Conservation (phyloP, 2,329 filamentous ascomycete species). For the Triangularia verruculosa region DNA sequence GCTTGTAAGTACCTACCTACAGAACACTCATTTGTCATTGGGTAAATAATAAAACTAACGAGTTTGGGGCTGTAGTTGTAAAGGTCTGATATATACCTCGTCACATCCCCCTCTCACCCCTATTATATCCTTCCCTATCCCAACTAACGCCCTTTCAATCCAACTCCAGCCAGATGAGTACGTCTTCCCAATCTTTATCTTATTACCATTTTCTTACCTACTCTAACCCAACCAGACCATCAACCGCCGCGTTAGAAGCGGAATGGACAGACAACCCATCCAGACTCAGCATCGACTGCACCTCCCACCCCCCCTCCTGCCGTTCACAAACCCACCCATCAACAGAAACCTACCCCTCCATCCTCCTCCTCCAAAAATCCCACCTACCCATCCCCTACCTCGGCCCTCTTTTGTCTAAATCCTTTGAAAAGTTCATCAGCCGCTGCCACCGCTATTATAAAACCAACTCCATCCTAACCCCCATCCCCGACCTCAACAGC, state of each 20-base stretch:
- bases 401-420: constrained; percentile 22
- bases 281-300: constrained; percentile 30
- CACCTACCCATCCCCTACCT: constrained; percentile 20
- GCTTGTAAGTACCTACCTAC: too few relatives aligned
- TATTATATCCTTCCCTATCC: too few relatives aligned
- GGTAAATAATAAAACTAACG: neutral
- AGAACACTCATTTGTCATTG: too few relatives aligned
- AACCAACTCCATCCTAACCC: constrained; percentile 23
- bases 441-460: too few relatives aligned
- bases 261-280: constrained; percentile 24
- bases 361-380: constrained; percentile 24
- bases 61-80: constrained; percentile 8
- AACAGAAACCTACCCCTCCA: constrained; percentile 21
- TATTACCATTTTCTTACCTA: neutral
- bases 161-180: constrained; percentile 21
- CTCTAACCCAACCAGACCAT: constrained; percentile 10
- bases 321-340: constrained; percentile 14
- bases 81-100: neutral
- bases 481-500: constrained; percentile 19
- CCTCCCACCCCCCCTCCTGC: constrained; percentile 13
- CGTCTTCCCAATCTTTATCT: neutral
- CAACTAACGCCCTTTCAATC: neutral
- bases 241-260: constrained; percentile 22
- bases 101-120: too few relatives aligned
- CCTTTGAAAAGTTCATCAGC: constrained; percentile 18